Conservation (phyloP, 805 yeast genomes). For the Wickerhamomyces rabaulensis region DNA sequence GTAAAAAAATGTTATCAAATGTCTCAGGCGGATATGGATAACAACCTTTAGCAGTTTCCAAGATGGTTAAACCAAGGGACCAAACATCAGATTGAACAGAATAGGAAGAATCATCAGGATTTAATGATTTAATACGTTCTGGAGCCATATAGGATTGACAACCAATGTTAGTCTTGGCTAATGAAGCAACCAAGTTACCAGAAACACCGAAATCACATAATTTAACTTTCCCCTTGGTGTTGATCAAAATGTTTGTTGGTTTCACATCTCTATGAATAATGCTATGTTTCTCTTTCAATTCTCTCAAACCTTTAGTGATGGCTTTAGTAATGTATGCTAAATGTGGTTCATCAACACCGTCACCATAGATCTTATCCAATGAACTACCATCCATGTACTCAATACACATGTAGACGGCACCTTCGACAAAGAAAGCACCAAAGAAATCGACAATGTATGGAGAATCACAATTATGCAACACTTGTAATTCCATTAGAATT, state of each 20-base stretch:
- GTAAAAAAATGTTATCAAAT: conserved; percentile 83
- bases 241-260: conserved; percentile 88
- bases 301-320: conserved; percentile 75
- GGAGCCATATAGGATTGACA: conserved; percentile 99
- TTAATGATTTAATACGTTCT: conserved; percentile 75
- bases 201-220: conserved; percentile 95
- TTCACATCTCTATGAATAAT: conserved; percentile 95
- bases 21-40: conserved; percentile 98
- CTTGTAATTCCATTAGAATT: conserved; percentile 92
- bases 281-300: conserved; percentile 83
- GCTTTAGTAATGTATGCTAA: conserved; percentile 75
- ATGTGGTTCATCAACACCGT: conserved; percentile 71
- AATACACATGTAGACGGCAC: conserved; percentile 97
- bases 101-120: conserved; percentile 74
- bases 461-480: conserved; percentile 84
- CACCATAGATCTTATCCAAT: conserved; percentile 75
- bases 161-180: conserved; percentile 94
- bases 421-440: conserved; percentile 96
- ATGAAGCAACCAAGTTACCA: conserved; percentile 89
- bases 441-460: conserved; percentile 93
- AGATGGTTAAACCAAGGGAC: conserved; percentile 83
- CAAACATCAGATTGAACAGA: conserved; percentile 94
- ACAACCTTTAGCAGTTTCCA: conserved; percentile 85
- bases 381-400: conserved; percentile 98
- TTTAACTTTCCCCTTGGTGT: conserved; percentile 80